Percentiles rank a stretch among this genome's conserved stretches.
Evolutionary conservation across 1,284 basidiomycete species (phyloP).

Genomic region (Exobasidium rhododendri): DNA sequence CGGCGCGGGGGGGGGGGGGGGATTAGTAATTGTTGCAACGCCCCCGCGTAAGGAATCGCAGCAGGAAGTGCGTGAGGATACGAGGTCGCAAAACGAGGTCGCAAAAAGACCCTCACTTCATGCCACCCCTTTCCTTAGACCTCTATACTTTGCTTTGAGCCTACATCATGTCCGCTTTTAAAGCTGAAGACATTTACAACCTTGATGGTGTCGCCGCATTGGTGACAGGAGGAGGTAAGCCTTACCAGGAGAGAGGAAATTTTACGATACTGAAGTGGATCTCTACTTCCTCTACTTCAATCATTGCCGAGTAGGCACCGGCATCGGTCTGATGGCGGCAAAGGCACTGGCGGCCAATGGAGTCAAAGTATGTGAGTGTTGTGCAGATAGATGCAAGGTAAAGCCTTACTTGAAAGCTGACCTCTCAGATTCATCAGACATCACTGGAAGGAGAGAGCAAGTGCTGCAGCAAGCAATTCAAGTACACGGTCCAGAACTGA

Average conservation of each 20-base stretch:
- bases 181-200: slow-evolving; percentile 23
- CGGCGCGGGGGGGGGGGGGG: no score
- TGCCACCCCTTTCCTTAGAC: no score
- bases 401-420: slow-evolving; percentile 7
- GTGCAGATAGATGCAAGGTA: not conserved
- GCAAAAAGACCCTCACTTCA: no score
- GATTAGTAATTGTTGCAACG: no score
- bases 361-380: slow-evolving; percentile 34
- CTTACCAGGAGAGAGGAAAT: no score
- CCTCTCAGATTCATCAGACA: slow-evolving; percentile 20
- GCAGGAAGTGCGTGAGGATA: no score
- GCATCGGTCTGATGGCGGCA: slow-evolving; percentile 41
- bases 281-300: no score
- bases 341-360: slow-evolving; percentile 42
- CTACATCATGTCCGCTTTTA: not conserved
- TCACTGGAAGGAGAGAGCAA: slow-evolving; percentile 32
- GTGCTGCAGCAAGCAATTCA: slow-evolving; percentile 29
- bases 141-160: no score
- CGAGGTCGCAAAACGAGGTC: no score
- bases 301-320: slow-evolving; percentile 22
- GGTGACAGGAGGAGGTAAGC: slow-evolving; percentile 41
- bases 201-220: slow-evolving; percentile 36
- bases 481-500: slow-evolving; percentile 8
- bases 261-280: no score
- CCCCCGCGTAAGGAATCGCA: no score